Percentiles rank a stretch among this genome's conserved stretches.
These are phyloP conservation scores for Tulasnella sp. DNA, from an alignment of 768 basidiomycete genomes.

Conservation along the genomic window DNA sequence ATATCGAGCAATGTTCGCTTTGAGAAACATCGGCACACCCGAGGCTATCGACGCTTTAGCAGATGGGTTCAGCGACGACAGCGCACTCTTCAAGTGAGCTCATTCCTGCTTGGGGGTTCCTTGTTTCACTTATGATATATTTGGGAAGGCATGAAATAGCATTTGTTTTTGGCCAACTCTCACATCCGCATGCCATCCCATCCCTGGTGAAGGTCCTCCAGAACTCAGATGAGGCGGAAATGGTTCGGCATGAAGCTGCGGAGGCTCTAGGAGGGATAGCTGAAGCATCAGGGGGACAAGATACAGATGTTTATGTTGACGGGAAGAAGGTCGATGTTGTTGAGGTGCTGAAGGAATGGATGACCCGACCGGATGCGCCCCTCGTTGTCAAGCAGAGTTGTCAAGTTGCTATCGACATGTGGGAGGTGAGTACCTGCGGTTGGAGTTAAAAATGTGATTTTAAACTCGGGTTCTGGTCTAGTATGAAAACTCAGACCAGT, in stretches of 20 bases:
- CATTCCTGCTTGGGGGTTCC: not conserved
- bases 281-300: constrained; percentile 34
- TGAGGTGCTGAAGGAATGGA: constrained; percentile 81
- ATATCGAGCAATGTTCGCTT: constrained; percentile 97
- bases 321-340: constrained; percentile 74
- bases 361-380: constrained; percentile 71
- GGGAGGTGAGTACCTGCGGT: constrained; percentile 61
- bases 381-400: constrained; percentile 93
- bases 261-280: constrained; percentile 98
- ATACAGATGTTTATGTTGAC: constrained; percentile 27
- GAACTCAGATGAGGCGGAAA: constrained; percentile 71
- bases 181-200: constrained; percentile 84
- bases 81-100: constrained; percentile 86
- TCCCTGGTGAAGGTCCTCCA: constrained; percentile 75
- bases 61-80: constrained; percentile 82
- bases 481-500: constrained; percentile 78
- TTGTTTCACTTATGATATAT: not conserved
- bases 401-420: constrained; percentile 95
- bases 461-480: constrained; percentile 35
- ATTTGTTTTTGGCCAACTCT: constrained; percentile 95
- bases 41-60: constrained; percentile 88
- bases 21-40: constrained; percentile 86
- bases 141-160: constrained; percentile 89
- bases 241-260: constrained; percentile 98
- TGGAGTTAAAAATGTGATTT: constrained; percentile 8